These are phyloP conservation scores for Kalaharituber pfeilii DNA, from an alignment of 2,329 filamentous ascomycete species.

Conservation along the genomic window DNA sequence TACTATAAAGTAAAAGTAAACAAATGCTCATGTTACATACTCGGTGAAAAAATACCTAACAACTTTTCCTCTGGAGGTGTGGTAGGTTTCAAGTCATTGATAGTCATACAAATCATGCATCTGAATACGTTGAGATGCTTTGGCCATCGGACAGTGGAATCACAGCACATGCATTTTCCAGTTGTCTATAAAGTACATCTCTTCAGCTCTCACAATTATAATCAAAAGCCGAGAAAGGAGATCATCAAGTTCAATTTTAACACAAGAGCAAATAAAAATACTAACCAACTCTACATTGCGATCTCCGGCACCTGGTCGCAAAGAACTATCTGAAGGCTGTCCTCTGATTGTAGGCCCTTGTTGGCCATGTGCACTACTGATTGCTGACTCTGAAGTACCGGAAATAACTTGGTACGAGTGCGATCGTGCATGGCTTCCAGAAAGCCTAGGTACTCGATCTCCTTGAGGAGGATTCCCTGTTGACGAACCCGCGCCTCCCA, in stretches of 20 bases:
- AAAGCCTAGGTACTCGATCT: not conserved
- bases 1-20: not conserved
- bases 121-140: constrained; percentile 55
- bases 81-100: constrained; percentile 58
- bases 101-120: constrained; percentile 66
- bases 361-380: not conserved
- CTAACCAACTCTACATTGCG: not conserved
- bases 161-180: constrained; percentile 73
- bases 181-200: constrained; percentile 28
- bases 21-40: not conserved
- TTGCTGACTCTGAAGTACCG: not conserved
- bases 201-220: not conserved
- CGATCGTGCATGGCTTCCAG: not conserved
- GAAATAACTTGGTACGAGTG: not conserved
- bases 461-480: not conserved
- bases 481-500: not conserved
- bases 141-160: constrained; percentile 63
- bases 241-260: too few species aligned
- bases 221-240: too few species aligned
- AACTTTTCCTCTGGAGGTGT: not conserved
- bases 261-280: not conserved
- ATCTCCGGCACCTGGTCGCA: not conserved
- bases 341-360: not conserved
- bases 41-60: not conserved
- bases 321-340: not conserved